These are phyloP conservation scores for Byssothecium circinans DNA, from an alignment of 2,329 filamentous ascomycete genomes.

Conservation along the genomic window DNA sequence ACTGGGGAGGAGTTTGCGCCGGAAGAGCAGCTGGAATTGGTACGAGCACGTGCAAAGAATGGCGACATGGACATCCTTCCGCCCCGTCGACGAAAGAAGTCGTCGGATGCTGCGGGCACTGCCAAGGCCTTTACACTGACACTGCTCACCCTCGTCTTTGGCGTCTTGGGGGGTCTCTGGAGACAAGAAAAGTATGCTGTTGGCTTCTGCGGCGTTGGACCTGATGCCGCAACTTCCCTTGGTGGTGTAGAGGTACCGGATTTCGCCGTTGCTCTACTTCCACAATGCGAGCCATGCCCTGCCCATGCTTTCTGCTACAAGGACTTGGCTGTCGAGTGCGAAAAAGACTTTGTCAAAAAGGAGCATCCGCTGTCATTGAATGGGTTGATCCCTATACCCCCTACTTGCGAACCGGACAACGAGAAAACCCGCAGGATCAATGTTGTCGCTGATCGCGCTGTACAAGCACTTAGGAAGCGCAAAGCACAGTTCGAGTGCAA, in stretches of 20 bases:
- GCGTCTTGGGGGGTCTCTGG: constrained; percentile 79
- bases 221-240: constrained; percentile 58
- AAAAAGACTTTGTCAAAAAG: constrained; percentile 82
- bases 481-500: constrained; percentile 91
- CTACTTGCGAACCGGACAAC: constrained; percentile 92
- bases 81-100: constrained; percentile 33
- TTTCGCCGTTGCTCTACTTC: constrained; percentile 69
- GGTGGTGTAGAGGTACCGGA: constrained; percentile 70
- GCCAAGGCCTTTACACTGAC: constrained; percentile 70
- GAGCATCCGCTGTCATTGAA: constrained; percentile 80
- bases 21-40: constrained; percentile 77
- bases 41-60: constrained; percentile 65
- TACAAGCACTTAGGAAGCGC: constrained; percentile 82
- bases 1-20: constrained; percentile 92
- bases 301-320: constrained; percentile 85
- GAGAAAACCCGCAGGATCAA: constrained; percentile 87
- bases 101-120: constrained; percentile 49
- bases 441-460: constrained; percentile 80
- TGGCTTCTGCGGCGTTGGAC: constrained; percentile 84
- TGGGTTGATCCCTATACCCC: constrained; percentile 79
- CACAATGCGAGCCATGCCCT: constrained; percentile 87
- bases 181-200: constrained; percentile 94
- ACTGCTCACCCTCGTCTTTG: constrained; percentile 69
- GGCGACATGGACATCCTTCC: constrained; percentile 56
- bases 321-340: constrained; percentile 76